Percentiles rank a stretch among this genome's conserved stretches.
Conservation (phyloP, 1,284 basidiomycete genomes). For the Amylostereum chailletii region DNA sequence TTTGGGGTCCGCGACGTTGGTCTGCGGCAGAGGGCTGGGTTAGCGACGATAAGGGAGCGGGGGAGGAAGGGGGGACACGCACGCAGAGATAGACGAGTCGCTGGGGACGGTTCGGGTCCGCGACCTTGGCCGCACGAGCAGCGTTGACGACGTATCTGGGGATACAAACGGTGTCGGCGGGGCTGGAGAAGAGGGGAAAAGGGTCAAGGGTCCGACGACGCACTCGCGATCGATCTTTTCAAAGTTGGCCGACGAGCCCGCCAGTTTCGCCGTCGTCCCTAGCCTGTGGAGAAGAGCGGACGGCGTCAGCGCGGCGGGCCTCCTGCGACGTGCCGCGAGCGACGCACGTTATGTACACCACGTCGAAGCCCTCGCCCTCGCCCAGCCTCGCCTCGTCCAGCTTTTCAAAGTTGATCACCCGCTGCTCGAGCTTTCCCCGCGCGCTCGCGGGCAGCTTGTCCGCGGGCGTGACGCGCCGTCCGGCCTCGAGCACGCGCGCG, state of each 20-base stretch:
- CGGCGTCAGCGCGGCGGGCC: too few species aligned
- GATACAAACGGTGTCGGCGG: neutral
- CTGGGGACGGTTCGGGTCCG: conserved; percentile 39
- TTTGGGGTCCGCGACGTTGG: conserved; percentile 34
- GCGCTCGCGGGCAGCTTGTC: conserved; percentile 25
- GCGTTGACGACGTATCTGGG: conserved; percentile 66
- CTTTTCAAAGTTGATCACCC: conserved; percentile 59
- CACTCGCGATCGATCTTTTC: conserved; percentile 72
- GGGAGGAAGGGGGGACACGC: conserved; percentile 11
- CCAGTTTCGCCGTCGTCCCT: conserved; percentile 53
- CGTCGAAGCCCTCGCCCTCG: conserved; percentile 45
- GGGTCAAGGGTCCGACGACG: conserved; percentile 14
- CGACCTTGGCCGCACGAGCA: conserved; percentile 42
- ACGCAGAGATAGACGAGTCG: conserved; percentile 67
- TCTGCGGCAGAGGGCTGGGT: conserved; percentile 22
- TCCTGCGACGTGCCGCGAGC: too few species aligned
- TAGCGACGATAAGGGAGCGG: too few species aligned
- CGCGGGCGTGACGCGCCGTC: conserved; percentile 42
- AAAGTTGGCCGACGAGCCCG: conserved; percentile 56
- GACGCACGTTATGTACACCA: conserved; percentile 50
- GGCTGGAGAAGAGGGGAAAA: neutral
- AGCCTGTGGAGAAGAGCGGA: conserved; percentile 27
- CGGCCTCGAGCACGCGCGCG: conserved; percentile 55
- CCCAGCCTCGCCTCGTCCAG: conserved; percentile 40
- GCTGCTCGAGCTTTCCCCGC: conserved; percentile 49